These are phyloP conservation scores for Pistacia vera DNA, from an alignment of 345 rosid species.

Conservation along the genomic window DNA sequence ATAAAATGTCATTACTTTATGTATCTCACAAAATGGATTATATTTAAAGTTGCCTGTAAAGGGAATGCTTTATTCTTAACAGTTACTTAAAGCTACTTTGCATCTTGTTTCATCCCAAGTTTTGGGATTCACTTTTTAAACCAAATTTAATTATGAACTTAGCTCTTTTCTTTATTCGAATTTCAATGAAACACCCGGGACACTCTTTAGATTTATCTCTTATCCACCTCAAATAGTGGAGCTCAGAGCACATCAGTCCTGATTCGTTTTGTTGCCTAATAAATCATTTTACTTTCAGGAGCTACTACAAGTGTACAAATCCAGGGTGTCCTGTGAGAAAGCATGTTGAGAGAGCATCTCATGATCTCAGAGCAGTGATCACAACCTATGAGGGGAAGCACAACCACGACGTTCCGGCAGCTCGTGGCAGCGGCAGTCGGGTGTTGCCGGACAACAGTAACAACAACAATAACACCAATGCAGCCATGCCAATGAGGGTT, in stretches of 20 bases:
- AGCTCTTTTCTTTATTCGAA: not conserved
- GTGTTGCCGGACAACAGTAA: conserved; percentile 29
- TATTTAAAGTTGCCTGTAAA: conserved; percentile 11
- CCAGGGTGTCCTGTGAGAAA: conserved; percentile 87
- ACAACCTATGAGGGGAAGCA: conserved; percentile 98
- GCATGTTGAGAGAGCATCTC: conserved; percentile 90
- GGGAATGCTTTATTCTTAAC: not conserved
- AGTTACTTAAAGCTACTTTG: not conserved
- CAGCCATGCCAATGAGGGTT: conserved; percentile 37
- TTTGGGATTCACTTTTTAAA: not conserved
- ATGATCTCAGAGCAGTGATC: conserved; percentile 80
- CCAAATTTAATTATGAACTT: not conserved
- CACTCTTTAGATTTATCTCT: too few species aligned
- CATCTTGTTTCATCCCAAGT: not conserved
- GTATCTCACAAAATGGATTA: conserved; percentile 5
- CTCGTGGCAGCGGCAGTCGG: conserved; percentile 71
- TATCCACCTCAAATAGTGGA: too few species aligned
- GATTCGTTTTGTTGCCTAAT: too few species aligned
- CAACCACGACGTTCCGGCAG: conserved; percentile 83
- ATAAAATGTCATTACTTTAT: not conserved
- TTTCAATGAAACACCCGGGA: too few species aligned
- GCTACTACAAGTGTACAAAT: conserved; percentile 87
- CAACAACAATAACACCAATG: conserved; percentile 13
- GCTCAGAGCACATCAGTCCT: too few species aligned
- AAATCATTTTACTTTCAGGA: conserved; percentile 42